Conservation (phyloP, 2,329 filamentous ascomycete genomes). For the Rutstroemia sp. region DNA sequence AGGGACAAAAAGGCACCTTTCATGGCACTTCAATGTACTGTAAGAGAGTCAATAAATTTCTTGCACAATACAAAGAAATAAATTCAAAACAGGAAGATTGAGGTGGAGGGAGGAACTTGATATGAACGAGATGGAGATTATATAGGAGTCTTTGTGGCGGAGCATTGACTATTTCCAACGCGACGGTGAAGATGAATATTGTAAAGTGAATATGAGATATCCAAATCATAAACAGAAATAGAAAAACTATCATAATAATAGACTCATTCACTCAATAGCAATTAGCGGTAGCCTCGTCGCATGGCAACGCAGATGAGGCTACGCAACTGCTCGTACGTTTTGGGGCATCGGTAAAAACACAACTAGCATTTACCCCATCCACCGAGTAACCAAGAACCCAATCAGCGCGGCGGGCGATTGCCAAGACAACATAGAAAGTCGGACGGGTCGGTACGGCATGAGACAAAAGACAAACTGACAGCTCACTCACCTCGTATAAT, state of each 20-base stretch:
- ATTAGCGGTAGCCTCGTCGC: neutral
- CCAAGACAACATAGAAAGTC: too few relatives aligned
- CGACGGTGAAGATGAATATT: too few relatives aligned
- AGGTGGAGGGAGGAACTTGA: neutral
- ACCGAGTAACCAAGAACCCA: neutral
- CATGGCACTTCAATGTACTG: conserved; percentile 20
- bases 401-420: too few relatives aligned
- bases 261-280: too few relatives aligned
- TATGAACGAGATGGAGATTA: neutral
- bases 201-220: too few relatives aligned
- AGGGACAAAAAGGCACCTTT: conserved; percentile 22
- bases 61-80: neutral
- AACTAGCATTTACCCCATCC: neutral
- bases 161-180: too few relatives aligned
- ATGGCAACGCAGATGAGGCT: neutral
- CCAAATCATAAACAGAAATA: too few relatives aligned
- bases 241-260: too few relatives aligned
- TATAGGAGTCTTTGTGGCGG: too few relatives aligned
- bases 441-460: too few relatives aligned
- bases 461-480: too few relatives aligned
- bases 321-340: neutral
- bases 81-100: neutral
- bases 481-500: too few relatives aligned
- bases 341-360: neutral
- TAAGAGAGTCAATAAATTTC: conserved; percentile 1